Evolutionary conservation across 148 eudicot species (phyloP).

Genomic region (Camellia sinensis): DNA sequence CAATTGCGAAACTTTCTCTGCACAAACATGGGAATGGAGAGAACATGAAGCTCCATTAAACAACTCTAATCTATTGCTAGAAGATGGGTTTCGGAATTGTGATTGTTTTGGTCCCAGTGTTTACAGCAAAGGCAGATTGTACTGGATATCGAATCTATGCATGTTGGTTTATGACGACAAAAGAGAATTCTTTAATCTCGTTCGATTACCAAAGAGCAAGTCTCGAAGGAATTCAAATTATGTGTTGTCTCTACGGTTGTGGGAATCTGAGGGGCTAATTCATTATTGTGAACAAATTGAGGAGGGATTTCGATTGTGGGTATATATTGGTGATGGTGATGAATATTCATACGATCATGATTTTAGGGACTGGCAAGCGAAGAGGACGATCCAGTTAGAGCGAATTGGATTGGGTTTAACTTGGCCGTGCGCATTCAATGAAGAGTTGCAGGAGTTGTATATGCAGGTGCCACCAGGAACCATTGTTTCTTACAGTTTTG

Average conservation of each 20-base stretch:
- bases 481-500: constrained; percentile 13
- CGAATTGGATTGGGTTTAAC: neutral
- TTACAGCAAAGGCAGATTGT: neutral
- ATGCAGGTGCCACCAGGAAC: neutral
- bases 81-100: neutral
- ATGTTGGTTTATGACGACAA: constrained; percentile 19
- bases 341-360: neutral
- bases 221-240: neutral
- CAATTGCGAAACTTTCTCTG: constrained; percentile 5
- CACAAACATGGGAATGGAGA: constrained; percentile 11
- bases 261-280: constrained; percentile 1
- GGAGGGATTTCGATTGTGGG: constrained; percentile 6
- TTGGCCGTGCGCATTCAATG: constrained; percentile 18
- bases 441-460: constrained; percentile 20
- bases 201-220: constrained; percentile 6
- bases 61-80: neutral
- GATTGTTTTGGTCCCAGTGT: constrained; percentile 8
- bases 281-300: neutral
- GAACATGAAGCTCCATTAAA: neutral
- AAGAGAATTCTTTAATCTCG: constrained; percentile 6
- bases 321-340: neutral
- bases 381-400: neutral
- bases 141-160: constrained; percentile 19
- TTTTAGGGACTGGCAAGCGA: neutral
- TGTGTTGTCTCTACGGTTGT: neutral